phyloP scores from a whole-genome alignment of 1,284 basidiomycete genomes.

The Earliella scabrosa region DNA sequence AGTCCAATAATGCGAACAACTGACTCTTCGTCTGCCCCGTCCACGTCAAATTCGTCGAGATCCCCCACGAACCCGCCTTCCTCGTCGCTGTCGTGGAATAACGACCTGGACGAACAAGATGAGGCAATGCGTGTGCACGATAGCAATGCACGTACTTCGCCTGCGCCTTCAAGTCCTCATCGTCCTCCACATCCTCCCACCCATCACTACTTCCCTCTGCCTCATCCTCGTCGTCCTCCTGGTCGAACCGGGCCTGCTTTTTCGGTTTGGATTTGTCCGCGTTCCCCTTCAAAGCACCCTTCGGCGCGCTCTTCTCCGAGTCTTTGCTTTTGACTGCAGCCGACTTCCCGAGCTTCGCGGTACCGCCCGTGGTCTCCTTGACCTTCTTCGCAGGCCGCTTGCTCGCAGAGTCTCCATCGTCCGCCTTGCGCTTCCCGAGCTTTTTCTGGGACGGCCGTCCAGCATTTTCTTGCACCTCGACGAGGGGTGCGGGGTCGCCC shows the following conservation, averaged over 20 bases:
- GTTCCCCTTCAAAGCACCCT: constrained; percentile 39
- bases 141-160: constrained; percentile 44
- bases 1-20: constrained; percentile 10
- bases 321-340: constrained; percentile 24
- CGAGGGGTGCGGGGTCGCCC: constrained; percentile 69
- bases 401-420: constrained; percentile 39
- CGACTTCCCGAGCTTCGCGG: constrained; percentile 14
- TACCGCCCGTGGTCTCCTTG: constrained; percentile 42
- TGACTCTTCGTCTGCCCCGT: constrained; percentile 43
- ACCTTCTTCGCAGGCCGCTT: constrained; percentile 60
- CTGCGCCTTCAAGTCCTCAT: constrained; percentile 45
- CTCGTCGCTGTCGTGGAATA: constrained; percentile 57
- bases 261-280: constrained; percentile 29
- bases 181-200: constrained; percentile 69
- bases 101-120: constrained; percentile 37
- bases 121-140: neutral
- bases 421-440: constrained; percentile 75
- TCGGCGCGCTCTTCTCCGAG: constrained; percentile 11
- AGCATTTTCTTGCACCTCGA: constrained; percentile 39
- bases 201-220: constrained; percentile 46
- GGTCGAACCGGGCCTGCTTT: constrained; percentile 27
- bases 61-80: constrained; percentile 48
- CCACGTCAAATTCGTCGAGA: constrained; percentile 52
- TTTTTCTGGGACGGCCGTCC: constrained; percentile 52
- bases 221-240: constrained; percentile 36